Evolutionary conservation across 257 asterid genomes (phyloP).

Genomic region (Salvia hispanica): DNA sequence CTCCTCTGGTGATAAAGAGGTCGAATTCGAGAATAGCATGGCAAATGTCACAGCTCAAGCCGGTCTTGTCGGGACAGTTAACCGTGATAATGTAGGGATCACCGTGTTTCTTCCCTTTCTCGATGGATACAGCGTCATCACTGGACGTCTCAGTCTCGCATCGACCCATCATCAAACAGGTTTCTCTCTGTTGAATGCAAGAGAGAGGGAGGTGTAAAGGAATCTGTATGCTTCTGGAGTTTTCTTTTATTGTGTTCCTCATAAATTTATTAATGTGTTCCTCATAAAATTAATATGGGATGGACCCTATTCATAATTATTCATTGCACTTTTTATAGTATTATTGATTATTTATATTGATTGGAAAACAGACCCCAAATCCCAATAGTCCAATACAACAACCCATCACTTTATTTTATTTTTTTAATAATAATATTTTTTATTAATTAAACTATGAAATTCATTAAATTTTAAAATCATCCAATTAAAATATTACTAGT

Average conservation of each 20-base stretch:
- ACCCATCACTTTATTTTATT: too few species aligned
- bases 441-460: too few species aligned
- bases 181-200: neutral
- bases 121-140: constrained; percentile 69
- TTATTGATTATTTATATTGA: too few species aligned
- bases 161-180: neutral
- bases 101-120: constrained; percentile 59
- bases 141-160: constrained; percentile 45
- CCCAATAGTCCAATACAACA: too few species aligned
- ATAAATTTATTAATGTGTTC: too few species aligned
- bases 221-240: neutral
- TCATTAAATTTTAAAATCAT: too few species aligned
- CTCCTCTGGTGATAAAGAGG: constrained; percentile 63
- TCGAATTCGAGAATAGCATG: constrained; percentile 65
- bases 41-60: constrained; percentile 75
- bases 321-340: too few species aligned
- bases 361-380: too few species aligned
- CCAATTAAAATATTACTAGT: too few species aligned
- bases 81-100: constrained; percentile 68
- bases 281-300: too few species aligned
- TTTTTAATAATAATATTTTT: too few species aligned
- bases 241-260: constrained; percentile 2
- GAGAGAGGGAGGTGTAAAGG: neutral
- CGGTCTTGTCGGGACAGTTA: constrained; percentile 65
- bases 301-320: too few species aligned